Base-by-base conservation (phyloP, 2,329 filamentous ascomycete genomes). In the Penicillium sp. region DNA sequence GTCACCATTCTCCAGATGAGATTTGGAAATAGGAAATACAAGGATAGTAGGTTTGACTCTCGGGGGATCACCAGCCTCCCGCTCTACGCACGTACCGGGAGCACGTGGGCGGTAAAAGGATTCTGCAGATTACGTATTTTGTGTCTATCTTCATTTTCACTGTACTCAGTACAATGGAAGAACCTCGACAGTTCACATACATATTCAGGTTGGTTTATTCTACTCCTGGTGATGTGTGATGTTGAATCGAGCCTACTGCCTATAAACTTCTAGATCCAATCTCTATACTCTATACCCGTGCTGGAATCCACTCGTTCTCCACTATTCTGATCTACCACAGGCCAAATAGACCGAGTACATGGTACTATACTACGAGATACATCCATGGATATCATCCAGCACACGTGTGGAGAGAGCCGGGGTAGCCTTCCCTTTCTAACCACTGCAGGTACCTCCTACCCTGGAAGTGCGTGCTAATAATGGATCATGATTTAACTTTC, bases 321-420 rank as follows among this genome's bases (percentile, higher is more conserved):
- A 50, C 52, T 42, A 34, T 46, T 52, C 39, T 43, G 54, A 57
- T 52, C 42, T 45, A 57, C 58, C 57, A 55, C 49, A 40, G 39
- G n/a, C 35, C 3, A 5, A 20, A 26, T 24, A 24, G 23, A 26
- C 10, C 6, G 10, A 16, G 14, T 46, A 46, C 31, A 46, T 45
- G 22, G 3, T 24, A 51, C 29, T 49, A 49, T 43, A 23, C 13
- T 26, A 43, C 49, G 49, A 43, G 49, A 51, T 38, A 56, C 46
- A 52, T 47, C 3, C 18, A 20, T n/a, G n/a, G 46, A 37, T 44
- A 50, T 50, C 43, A 24, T 22, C 24, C 23, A 26, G 45, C 26
- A 14, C 7, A 11, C 16, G 24, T 26, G 9, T 9, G 24, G 24
- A 14, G 28, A 22, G 20, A n/a, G 16, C 10, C 3, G n/a, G n/a